Evolutionary conservation across 2,329 filamentous ascomycete species (phyloP), one percentile per base, ranked within the genome.

Genomic region (Nannizzia gypsea): DNA sequence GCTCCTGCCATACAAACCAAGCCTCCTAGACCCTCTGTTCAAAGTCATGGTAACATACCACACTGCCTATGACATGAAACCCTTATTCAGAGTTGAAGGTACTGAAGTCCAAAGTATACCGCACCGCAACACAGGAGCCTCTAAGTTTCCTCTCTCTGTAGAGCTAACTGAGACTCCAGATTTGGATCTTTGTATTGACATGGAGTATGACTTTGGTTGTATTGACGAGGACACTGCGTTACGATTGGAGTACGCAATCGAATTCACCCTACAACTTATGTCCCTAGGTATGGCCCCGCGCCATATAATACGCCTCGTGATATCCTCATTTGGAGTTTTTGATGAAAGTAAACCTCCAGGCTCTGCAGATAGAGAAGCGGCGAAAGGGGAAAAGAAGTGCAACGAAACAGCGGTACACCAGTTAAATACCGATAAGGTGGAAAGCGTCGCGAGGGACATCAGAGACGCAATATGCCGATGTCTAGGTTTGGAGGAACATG

Each of bases 1-100:
- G 15, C 38, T 42, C 62, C 60, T 40, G 56, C 64, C 4, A 15
- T 26, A 40, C 17, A 57, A 42, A 22, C 55, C 55, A 8, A 57
- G 36, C 26, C 17, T 57, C 22, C 15, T 11, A 8, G 6, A 44
- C n/a, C 55, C 55, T 17, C 34, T 57, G 8, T 57, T 57, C n/a
- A 57, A 57, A 38, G 55, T 57, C 20, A 57, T 57, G 55, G 34
- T 57, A 20, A 36, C 55, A 24, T 57, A 38, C 55, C 55, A 57
- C 24, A 42, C 38, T 42, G 38, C 38, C 38, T 42, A 11, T 4
- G 38, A 42, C 15, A 42, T n/a, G 38, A n/a, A 42, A 42, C 38
- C 38, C n/a, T 11, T 17, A 42, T 42, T 42, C 1, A 42, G n/a
- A 6, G 13, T 42, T 42, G n/a, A 57, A 20, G 8, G 55, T 8